Evolutionary conservation across 179 eudicot genomes (phyloP).

Genomic region (Carnegiea gigantea): DNA sequence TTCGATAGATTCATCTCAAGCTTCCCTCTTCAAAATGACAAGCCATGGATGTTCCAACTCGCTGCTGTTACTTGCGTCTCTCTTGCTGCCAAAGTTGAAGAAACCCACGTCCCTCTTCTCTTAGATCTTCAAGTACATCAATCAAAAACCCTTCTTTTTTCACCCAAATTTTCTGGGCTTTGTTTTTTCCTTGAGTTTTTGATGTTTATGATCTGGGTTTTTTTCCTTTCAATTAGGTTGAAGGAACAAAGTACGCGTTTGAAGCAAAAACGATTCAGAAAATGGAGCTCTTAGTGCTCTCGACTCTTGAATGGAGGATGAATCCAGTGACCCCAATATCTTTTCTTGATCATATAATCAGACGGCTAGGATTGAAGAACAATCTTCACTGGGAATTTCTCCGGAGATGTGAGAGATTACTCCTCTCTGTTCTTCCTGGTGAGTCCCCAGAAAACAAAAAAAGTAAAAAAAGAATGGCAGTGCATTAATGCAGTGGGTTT

Average conservation of each 20-base stretch:
- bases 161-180: conserved; percentile 37
- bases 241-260: conserved; percentile 50
- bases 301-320: conserved; percentile 48
- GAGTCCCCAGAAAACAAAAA: conserved; percentile 14
- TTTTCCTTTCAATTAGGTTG: conserved; percentile 38
- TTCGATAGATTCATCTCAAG: conserved; percentile 56
- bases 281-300: conserved; percentile 40
- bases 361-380: conserved; percentile 42
- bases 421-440: conserved; percentile 46
- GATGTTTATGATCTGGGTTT: background rate
- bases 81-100: conserved; percentile 95
- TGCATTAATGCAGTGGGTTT: conserved; percentile 15
- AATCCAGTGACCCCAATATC: conserved; percentile 43
- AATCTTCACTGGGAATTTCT: conserved; percentile 48
- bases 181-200: conserved; percentile 11
- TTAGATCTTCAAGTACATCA: conserved; percentile 75
- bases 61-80: conserved; percentile 86
- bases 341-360: conserved; percentile 40
- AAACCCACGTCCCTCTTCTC: conserved; percentile 71
- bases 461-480: background rate
- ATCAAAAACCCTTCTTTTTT: conserved; percentile 32
- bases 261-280: conserved; percentile 59
- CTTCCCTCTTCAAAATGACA: conserved; percentile 42
- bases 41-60: conserved; percentile 87
- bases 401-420: conserved; percentile 34